Evolutionary conservation across 768 basidiomycete genomes (phyloP), one percentile per base, ranked within the genome.

Genomic region (Candolleomyces eurysporus): DNA sequence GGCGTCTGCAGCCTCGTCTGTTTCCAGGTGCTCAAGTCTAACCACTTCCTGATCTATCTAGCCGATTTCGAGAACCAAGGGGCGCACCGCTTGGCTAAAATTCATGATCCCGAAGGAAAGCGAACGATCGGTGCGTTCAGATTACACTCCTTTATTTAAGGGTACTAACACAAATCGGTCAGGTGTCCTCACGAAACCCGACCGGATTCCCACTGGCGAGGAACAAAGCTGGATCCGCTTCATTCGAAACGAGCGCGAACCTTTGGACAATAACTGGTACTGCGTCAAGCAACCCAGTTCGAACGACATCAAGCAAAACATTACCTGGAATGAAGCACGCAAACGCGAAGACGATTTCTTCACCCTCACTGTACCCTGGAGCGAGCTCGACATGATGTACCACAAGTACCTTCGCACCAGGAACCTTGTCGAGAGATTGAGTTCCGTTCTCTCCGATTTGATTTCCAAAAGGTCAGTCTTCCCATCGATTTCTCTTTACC

Each of bases 11-110:
- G n/a, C 40, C 46, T 49, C 14, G 17, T 36, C 36, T 13, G 43
- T 19, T 21, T 52, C 8, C 36, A 11, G 8, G 36, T 36, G 36
- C 56, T 30, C 21, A 21, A 46, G 42, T 22, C 13, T 31, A 11
- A 11, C 30, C 46, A 50, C 9, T 58, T n/a, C 42, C 48, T 32
- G 5, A 57, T 46, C 6, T 46, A 17, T 46, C 45, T 50, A 92
- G 91, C 89, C 57, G 90, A 93, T 63, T 90, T 89, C 21, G 88
- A 92, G 65, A 93, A 90, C 48, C 90, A 92, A 69, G 87, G 86
- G 0, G 90, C 90, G 0, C 85, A 88, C 61, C 75, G 81, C n/a
- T 73, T 92, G 0, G 84, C 88, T 0, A 87, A 85, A 65, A 51
- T 73, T 13, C 73, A 81, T 52, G 90, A 92, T 63, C 83, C 85